Evolutionary conservation across 805 yeast species (phyloP).

Genomic region (Ogataea saltuana): DNA sequence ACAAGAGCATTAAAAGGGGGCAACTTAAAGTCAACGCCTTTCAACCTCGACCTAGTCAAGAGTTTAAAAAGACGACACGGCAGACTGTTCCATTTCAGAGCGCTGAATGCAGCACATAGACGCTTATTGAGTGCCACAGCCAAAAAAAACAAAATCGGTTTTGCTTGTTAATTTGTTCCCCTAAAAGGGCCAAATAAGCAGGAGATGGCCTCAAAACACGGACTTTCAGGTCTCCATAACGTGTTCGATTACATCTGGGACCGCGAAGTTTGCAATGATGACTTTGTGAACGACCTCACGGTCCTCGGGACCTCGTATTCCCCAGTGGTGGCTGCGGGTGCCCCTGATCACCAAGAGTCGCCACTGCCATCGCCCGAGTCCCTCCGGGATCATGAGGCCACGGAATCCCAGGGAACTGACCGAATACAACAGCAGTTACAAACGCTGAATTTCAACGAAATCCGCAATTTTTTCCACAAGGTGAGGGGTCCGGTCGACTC

Average conservation of each 20-base stretch:
- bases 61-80: too few relatives aligned
- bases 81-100: too few relatives aligned
- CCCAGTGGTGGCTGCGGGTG: conserved; percentile 18
- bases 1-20: too few relatives aligned
- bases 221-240: conserved; percentile 41
- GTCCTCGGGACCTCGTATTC: conserved; percentile 42
- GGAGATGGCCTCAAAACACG: conserved; percentile 21
- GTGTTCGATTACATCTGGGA: conserved; percentile 34
- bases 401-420: conserved; percentile 1
- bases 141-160: neutral
- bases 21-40: too few relatives aligned
- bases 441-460: conserved; percentile 14
- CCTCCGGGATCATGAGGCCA: too few relatives aligned
- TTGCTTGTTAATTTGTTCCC: neutral
- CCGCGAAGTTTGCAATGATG: conserved; percentile 38
- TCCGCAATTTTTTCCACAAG: conserved; percentile 20
- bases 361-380: too few relatives aligned
- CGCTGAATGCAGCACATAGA: too few relatives aligned
- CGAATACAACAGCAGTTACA: conserved; percentile 2
- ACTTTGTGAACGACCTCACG: conserved; percentile 38
- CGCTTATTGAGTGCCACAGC: too few relatives aligned
- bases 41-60: too few relatives aligned
- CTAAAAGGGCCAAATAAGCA: neutral
- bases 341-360: conserved; percentile 7
- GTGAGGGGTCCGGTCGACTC: conserved; percentile 10